These are phyloP conservation scores for Chenopodium formosanum DNA, from an alignment of 148 eudicot genomes.

Conservation along the genomic window DNA sequence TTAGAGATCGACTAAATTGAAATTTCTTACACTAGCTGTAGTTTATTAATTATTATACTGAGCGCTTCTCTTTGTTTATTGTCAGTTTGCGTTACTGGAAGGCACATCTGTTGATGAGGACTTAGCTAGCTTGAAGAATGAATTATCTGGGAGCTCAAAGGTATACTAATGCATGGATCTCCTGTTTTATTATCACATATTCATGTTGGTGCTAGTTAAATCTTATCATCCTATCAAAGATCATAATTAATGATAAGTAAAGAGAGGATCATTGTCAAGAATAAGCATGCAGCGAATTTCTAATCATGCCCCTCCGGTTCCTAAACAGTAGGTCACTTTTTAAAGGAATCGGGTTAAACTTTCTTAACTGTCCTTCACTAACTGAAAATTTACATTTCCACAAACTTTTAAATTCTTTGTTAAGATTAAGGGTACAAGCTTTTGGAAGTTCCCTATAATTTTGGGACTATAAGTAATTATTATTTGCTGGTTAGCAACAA, in stretches of 20 bases:
- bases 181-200: not conserved
- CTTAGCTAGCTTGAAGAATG: slow-evolving; percentile 72
- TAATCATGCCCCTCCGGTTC: no score
- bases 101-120: slow-evolving; percentile 91
- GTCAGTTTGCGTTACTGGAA: slow-evolving; percentile 91
- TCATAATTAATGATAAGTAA: not conserved
- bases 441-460: no score
- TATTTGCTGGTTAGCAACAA: not conserved
- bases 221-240: not conserved
- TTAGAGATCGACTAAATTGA: not conserved
- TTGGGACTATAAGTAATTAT: not conserved
- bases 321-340: no score
- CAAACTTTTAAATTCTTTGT: no score
- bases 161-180: slow-evolving; percentile 34
- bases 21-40: not conserved
- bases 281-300: no score
- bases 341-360: not conserved
- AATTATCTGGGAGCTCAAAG: slow-evolving; percentile 71
- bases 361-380: not conserved
- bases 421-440: no score
- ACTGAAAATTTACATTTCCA: not conserved
- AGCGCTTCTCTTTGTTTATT: slow-evolving; percentile 12
- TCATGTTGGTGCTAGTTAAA: not conserved
- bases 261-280: not conserved
- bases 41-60: not conserved